phyloP scores from a whole-genome alignment of 2,329 filamentous ascomycete species.

The Nigrospora osmanthi region DNA sequence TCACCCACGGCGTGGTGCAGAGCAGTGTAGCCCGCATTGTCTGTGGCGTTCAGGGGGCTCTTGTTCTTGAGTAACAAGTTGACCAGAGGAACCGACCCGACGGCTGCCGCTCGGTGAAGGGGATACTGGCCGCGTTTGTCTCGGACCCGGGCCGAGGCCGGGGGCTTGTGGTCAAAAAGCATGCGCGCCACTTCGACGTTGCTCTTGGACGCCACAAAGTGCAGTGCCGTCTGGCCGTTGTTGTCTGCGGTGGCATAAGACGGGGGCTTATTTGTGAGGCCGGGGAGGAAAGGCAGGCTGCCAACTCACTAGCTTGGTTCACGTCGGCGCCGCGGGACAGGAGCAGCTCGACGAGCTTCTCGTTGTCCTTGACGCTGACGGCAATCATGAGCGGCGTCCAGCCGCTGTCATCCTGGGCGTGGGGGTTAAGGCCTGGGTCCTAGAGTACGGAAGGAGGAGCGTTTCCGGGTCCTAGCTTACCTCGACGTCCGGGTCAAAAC shows the following conservation, averaged over 20 bases:
- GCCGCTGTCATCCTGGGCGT: slow-evolving; percentile 58
- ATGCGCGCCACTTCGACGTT: slow-evolving; percentile 75
- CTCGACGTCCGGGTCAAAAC: slow-evolving; percentile 78
- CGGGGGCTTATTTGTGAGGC: neutral
- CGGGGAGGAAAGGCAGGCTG: neutral
- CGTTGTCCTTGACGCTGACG: slow-evolving; percentile 63
- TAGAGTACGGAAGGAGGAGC: too few relatives aligned
- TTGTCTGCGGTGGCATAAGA: slow-evolving; percentile 36
- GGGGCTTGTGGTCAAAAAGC: slow-evolving; percentile 62
- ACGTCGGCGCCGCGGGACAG: slow-evolving; percentile 64
- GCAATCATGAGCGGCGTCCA: slow-evolving; percentile 86
- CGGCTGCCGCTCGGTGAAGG: slow-evolving; percentile 83
- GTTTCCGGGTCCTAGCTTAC: slow-evolving; percentile 28
- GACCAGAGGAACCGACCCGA: slow-evolving; percentile 83
- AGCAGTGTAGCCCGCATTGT: slow-evolving; percentile 76
- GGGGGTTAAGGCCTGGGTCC: neutral
- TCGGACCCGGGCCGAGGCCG: slow-evolving; percentile 69
- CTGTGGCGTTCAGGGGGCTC: slow-evolving; percentile 78
- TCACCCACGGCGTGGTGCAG: slow-evolving; percentile 83
- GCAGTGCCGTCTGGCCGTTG: slow-evolving; percentile 74
- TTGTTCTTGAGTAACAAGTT: slow-evolving; percentile 67
- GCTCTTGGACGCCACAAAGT: slow-evolving; percentile 86
- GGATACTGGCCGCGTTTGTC: slow-evolving; percentile 86
- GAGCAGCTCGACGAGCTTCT: slow-evolving; percentile 59
- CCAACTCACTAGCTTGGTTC: slow-evolving; percentile 56